Percentiles rank a stretch among this genome's conserved stretches.
These are phyloP conservation scores for Gastrolobium villosum DNA, from an alignment of 306 rosid species.

Conservation along the genomic window DNA sequence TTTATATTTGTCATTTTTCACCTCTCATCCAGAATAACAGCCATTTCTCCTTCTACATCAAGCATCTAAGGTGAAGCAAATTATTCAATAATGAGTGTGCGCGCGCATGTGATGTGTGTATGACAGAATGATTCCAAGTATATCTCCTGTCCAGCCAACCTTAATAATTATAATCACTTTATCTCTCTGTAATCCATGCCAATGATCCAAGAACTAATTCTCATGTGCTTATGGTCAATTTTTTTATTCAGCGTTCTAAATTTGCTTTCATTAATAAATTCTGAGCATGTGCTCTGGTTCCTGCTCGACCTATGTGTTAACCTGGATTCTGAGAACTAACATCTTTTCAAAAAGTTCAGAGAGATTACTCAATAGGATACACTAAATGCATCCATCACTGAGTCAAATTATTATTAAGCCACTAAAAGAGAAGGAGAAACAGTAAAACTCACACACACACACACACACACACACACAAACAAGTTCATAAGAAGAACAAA, in stretches of 20 bases:
- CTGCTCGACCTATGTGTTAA: not conserved
- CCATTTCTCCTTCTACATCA: too few species aligned
- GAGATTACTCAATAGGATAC: conserved; percentile 7
- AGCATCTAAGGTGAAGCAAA: too few species aligned
- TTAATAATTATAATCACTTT: not conserved
- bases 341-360: conserved; percentile 12
- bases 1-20: too few species aligned
- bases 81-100: not conserved
- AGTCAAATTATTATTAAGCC: not conserved
- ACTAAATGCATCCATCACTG: not conserved
- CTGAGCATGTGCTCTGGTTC: not conserved
- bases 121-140: too few species aligned
- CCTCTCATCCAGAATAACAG: too few species aligned
- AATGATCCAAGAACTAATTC: not conserved
- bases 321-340: not conserved
- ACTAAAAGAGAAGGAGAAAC: not conserved
- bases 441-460: too few species aligned
- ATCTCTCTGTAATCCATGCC: too few species aligned
- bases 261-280: not conserved
- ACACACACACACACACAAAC: not conserved
- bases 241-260: not conserved
- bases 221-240: not conserved
- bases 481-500: not conserved
- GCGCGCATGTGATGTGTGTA: too few species aligned
- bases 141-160: not conserved